These are phyloP conservation scores for Lojkania enalia DNA, from an alignment of 2,329 filamentous ascomycete species.

Conservation along the genomic window DNA sequence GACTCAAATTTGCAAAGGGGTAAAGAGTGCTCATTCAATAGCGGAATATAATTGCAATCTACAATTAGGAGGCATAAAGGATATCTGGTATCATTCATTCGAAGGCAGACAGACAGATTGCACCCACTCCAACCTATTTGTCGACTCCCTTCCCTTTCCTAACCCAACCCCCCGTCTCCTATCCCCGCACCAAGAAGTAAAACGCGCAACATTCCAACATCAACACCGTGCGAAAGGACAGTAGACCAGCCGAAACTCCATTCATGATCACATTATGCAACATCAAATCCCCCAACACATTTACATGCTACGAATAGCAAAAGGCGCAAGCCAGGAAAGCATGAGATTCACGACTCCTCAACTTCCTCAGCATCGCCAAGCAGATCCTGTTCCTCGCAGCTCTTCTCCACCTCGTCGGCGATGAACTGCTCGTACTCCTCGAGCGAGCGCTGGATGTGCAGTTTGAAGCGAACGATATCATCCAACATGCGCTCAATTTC, in stretches of 20 bases:
- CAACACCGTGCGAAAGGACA: too few species aligned
- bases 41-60: not conserved
- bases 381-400: slow-evolving; percentile 55
- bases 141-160: not conserved
- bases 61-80: not conserved
- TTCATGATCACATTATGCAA: slow-evolving; percentile 10
- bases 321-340: not conserved
- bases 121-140: not conserved
- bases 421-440: slow-evolving; percentile 96
- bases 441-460: slow-evolving; percentile 88
- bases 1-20: too few species aligned
- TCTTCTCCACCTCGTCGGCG: slow-evolving; percentile 81
- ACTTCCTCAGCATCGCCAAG: slow-evolving; percentile 37
- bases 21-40: too few species aligned
- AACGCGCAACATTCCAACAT: not conserved
- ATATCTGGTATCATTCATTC: too few species aligned
- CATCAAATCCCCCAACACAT: slow-evolving; percentile 3
- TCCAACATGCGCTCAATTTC: slow-evolving; percentile 96
- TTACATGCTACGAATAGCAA: slow-evolving; percentile 1
- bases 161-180: not conserved
- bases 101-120: too few species aligned
- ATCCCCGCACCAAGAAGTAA: not conserved
- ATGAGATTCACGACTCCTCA: slow-evolving; percentile 19
- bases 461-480: slow-evolving; percentile 98
- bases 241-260: slow-evolving; percentile 1